A percentile compares a stretch with the other conserved stretches of the same genome.
These are phyloP conservation scores for Leccinum boreale DNA, from an alignment of 768 basidiomycete genomes.

Conservation along the genomic window DNA sequence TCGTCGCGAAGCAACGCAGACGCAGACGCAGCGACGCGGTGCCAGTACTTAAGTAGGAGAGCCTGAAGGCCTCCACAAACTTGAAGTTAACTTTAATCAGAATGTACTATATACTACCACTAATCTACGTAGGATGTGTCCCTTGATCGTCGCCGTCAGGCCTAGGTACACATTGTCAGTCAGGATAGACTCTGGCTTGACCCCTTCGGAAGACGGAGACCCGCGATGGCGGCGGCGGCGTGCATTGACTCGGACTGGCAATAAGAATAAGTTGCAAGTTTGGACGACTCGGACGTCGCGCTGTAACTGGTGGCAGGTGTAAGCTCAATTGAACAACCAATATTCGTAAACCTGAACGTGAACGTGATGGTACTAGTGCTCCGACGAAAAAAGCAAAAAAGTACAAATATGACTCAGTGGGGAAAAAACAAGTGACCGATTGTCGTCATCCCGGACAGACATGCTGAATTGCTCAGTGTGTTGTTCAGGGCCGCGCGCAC, in stretches of 20 bases:
- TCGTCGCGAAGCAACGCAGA: neutral
- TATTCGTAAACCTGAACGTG: neutral
- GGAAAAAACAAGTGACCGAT: neutral
- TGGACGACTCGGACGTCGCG: neutral
- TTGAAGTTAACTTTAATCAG: neutral
- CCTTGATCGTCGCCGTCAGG: neutral
- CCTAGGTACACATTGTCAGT: neutral
- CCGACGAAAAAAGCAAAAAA: neutral
- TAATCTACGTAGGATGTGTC: neutral
- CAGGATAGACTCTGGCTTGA: neutral
- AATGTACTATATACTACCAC: neutral
- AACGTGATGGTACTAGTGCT: neutral
- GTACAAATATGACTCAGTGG: neutral
- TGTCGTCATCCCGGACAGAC: neutral
- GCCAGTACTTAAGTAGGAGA: too few relatives aligned
- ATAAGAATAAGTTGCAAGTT: neutral
- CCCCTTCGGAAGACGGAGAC: neutral
- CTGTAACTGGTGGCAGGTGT: neutral
- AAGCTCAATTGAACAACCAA: neutral
- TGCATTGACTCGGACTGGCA: neutral
- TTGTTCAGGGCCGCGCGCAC: neutral
- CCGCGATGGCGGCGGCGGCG: neutral
- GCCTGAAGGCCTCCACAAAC: neutral
- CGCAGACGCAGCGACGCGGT: neutral
- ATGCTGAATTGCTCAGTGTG: neutral